A percentile compares a stretch with the other conserved stretches of the same genome.
Conservation (phyloP, 305 asterid species). For the Euphrasia arctica region DNA sequence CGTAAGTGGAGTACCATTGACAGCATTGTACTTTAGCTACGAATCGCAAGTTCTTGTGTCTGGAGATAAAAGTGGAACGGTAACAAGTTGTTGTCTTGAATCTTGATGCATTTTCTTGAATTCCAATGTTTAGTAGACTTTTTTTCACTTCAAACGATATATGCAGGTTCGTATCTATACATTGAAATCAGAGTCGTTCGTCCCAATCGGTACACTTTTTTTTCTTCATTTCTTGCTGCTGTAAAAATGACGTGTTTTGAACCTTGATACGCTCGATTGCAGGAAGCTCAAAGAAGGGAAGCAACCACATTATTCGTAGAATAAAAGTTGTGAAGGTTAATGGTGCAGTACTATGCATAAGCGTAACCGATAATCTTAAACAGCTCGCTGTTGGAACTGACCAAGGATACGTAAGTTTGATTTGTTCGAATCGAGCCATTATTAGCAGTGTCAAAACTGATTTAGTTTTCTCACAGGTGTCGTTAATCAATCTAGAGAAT, state of each 20-base stretch:
- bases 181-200: slow-evolving; percentile 69
- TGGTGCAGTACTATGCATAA: slow-evolving; percentile 68
- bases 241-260: not conserved
- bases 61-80: slow-evolving; percentile 91
- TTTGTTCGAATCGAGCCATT: not conserved
- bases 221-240: slow-evolving; percentile 17
- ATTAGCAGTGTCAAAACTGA: not conserved
- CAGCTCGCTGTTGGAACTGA: slow-evolving; percentile 85
- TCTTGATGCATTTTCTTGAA: slow-evolving; percentile 21
- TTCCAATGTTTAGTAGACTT: not conserved
- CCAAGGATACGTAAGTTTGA: slow-evolving; percentile 79
- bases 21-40: slow-evolving; percentile 54
- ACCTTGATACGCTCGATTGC: slow-evolving; percentile 22
- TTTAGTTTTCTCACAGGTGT: slow-evolving; percentile 44
- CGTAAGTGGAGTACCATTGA: slow-evolving; percentile 67
- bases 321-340: slow-evolving; percentile 65
- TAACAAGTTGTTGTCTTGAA: slow-evolving; percentile 30
- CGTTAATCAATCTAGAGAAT: slow-evolving; percentile 61
- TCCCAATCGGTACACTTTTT: slow-evolving; percentile 56
- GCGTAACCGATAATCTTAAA: slow-evolving; percentile 47
- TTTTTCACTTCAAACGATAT: slow-evolving; percentile 21
- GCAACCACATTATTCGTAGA: slow-evolving; percentile 56
- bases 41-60: slow-evolving; percentile 61
- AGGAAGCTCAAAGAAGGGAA: slow-evolving; percentile 81
- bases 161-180: slow-evolving; percentile 75